phyloP scores from a whole-genome alignment of 306 rosid species.

The Ammopiptanthus mongolicus region DNA sequence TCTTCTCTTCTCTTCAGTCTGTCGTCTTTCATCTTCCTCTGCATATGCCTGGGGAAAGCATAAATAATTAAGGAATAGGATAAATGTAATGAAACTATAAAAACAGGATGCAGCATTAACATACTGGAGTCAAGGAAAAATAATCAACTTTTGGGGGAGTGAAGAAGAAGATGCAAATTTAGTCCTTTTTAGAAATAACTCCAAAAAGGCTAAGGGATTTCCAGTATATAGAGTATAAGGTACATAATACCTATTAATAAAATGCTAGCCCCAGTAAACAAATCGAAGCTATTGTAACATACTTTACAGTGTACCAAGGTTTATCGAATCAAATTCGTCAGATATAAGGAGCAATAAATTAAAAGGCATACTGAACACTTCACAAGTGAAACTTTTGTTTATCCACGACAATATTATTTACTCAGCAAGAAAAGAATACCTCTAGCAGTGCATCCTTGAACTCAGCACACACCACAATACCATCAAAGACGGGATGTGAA shows the following conservation, averaged over 20 bases:
- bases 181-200: neutral
- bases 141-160: neutral
- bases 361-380: conserved; percentile 14
- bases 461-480: conserved; percentile 91
- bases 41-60: conserved; percentile 53
- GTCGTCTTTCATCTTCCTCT: conserved; percentile 70
- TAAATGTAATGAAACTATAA: neutral
- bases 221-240: neutral
- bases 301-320: neutral
- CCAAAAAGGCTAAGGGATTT: neutral
- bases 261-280: neutral
- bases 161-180: conserved; percentile 10
- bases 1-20: conserved; percentile 66
- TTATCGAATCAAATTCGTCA: neutral
- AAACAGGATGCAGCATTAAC: neutral
- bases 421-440: conserved; percentile 39
- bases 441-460: conserved; percentile 71
- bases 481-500: conserved; percentile 78
- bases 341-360: neutral
- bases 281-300: neutral
- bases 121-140: neutral
- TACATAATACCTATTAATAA: neutral
- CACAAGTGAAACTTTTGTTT: neutral
- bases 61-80: neutral
- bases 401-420: neutral